phyloP scores from a whole-genome alignment of 345 rosid species.

The Streptanthus diversifolius region DNA sequence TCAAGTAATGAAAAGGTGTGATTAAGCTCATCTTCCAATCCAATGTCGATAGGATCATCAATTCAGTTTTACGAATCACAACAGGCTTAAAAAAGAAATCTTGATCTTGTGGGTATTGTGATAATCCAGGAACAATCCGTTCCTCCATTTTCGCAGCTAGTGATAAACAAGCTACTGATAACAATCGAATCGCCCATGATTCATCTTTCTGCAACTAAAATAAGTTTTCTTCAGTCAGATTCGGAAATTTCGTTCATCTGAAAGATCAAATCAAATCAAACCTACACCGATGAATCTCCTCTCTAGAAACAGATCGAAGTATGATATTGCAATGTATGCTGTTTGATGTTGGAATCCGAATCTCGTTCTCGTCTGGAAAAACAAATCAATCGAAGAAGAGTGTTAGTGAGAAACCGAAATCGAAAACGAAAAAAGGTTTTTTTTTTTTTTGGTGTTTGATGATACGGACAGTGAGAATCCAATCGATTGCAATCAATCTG shows the following conservation, averaged over 20 bases:
- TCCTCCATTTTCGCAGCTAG: conserved; percentile 92
- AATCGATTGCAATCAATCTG: conserved; percentile 63
- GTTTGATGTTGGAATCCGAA: conserved; percentile 68
- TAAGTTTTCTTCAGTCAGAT: neutral
- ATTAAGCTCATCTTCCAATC: conserved; percentile 68
- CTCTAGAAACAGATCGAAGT: conserved; percentile 67
- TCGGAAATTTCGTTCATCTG: neutral
- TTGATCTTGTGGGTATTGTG: conserved; percentile 47
- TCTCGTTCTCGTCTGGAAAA: conserved; percentile 52
- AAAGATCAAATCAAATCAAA: neutral
- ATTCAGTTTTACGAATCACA: conserved; percentile 63
- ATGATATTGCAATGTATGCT: conserved; percentile 62
- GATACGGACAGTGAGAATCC: conserved; percentile 68
- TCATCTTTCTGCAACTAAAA: conserved; percentile 53
- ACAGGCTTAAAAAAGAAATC: conserved; percentile 48
- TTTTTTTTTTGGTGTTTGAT: neutral
- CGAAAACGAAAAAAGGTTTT: neutral
- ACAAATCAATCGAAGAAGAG: neutral
- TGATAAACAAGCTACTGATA: conserved; percentile 74
- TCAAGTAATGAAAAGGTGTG: conserved; percentile 74
- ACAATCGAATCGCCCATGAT: conserved; percentile 63
- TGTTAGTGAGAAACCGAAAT: neutral
- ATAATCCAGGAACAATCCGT: conserved; percentile 50
- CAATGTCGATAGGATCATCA: conserved; percentile 60
- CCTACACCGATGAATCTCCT: conserved; percentile 64